A percentile compares a stretch with the other conserved stretches of the same genome.
Evolutionary conservation across 1,139 yeast species (phyloP).

Genomic region (Pichia cactophila): DNA sequence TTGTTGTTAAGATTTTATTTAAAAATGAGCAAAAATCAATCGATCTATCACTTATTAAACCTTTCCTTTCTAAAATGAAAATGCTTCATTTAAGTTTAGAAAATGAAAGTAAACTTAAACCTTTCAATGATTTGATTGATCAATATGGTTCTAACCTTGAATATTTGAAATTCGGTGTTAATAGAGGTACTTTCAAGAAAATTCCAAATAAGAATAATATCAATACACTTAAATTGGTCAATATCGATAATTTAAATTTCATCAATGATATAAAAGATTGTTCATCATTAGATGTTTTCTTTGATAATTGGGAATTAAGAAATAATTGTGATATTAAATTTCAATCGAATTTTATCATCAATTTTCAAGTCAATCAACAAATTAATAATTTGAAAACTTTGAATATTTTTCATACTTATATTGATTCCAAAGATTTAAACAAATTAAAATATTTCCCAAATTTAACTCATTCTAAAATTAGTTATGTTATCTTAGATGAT

Average conservation of each 20-base stretch:
- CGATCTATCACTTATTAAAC: conserved; percentile 20
- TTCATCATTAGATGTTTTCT: conserved; percentile 24
- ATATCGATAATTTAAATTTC: conserved; percentile 24
- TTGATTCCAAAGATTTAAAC: conserved; percentile 22
- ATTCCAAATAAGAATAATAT: conserved; percentile 21
- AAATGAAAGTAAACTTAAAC: conserved; percentile 23
- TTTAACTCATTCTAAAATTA: conserved; percentile 23
- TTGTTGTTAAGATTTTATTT: conserved; percentile 24
- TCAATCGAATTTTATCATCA: conserved; percentile 20
- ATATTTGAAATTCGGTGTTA: conserved; percentile 26
- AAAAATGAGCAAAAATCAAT: conserved; percentile 26
- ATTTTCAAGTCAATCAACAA: conserved; percentile 17
- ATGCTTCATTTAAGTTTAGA: conserved; percentile 24
- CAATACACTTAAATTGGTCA: conserved; percentile 23
- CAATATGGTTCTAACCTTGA: conserved; percentile 15
- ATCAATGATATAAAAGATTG: conserved; percentile 19
- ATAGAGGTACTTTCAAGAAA: conserved; percentile 23
- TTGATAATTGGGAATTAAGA: conserved; percentile 26
- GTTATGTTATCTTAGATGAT: conserved; percentile 23
- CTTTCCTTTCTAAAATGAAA: conserved; percentile 21
- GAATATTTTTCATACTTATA: conserved; percentile 25
- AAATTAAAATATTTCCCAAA: conserved; percentile 24
- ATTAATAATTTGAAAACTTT: conserved; percentile 19
- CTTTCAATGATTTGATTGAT: conserved; percentile 25
- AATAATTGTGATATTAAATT: conserved; percentile 23